These are phyloP conservation scores for Suhomyces pyralidae DNA, from an alignment of 805 yeast species.

Conservation along the genomic window DNA sequence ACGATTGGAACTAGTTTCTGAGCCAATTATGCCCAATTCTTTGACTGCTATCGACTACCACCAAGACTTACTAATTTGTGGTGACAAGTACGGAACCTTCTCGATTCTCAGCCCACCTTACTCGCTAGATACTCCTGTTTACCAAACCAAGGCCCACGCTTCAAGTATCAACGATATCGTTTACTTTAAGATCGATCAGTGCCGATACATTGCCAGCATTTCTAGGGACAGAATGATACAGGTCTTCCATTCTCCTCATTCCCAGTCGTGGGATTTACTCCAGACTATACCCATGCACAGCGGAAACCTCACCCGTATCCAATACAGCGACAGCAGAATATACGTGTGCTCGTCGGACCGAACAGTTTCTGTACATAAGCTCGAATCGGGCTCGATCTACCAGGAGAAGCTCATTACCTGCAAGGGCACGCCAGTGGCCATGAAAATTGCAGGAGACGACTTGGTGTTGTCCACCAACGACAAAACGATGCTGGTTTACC, in stretches of 20 bases:
- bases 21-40: slow-evolving; percentile 37
- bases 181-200: slow-evolving; percentile 25
- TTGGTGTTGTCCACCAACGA: slow-evolving; percentile 53
- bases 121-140: slow-evolving; percentile 3
- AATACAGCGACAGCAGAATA: slow-evolving; percentile 28
- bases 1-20: slow-evolving; percentile 17
- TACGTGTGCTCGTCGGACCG: slow-evolving; percentile 62
- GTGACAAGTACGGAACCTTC: slow-evolving; percentile 50
- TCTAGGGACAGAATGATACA: slow-evolving; percentile 67
- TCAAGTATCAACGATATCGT: slow-evolving; percentile 48
- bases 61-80: slow-evolving; percentile 29
- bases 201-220: slow-evolving; percentile 42
- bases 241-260: slow-evolving; percentile 31
- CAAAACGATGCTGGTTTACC: slow-evolving; percentile 43
- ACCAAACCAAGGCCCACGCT: slow-evolving; percentile 47
- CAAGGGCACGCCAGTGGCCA: slow-evolving; percentile 49
- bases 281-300: slow-evolving; percentile 62
- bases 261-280: slow-evolving; percentile 45
- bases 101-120: slow-evolving; percentile 16
- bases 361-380: slow-evolving; percentile 52
- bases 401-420: slow-evolving; percentile 49
- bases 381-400: slow-evolving; percentile 21
- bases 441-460: slow-evolving; percentile 37
- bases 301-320: slow-evolving; percentile 47
- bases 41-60: slow-evolving; percentile 41